These are phyloP conservation scores for Ilex asprella DNA, from an alignment of 257 asterid species.

Conservation along the genomic window DNA sequence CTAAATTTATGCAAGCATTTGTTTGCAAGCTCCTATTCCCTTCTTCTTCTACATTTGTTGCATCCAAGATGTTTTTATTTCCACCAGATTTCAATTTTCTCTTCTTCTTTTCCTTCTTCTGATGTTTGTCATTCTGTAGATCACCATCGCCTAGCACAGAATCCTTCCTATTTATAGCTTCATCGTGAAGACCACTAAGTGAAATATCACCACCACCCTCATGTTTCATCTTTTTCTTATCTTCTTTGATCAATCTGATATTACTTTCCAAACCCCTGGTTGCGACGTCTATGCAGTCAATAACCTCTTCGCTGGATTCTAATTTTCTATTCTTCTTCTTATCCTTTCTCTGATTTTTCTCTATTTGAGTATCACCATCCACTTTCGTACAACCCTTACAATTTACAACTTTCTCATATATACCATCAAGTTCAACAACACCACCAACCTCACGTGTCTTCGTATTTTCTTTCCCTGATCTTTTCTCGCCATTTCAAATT, in stretches of 20 bases:
- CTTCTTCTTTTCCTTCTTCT: neutral
- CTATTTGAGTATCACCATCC: neutral
- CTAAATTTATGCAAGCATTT: neutral
- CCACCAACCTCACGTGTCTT: neutral
- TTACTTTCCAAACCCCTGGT: neutral
- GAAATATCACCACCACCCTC: neutral
- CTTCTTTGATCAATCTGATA: neutral
- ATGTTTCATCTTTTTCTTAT: neutral
- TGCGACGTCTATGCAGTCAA: neutral
- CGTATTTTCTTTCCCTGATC: neutral
- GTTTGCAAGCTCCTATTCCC: neutral
- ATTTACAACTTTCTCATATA: neutral
- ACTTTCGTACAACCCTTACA: neutral
- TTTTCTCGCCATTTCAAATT: neutral
- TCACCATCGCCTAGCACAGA: neutral
- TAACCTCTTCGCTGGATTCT: neutral
- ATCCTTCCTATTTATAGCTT: neutral
- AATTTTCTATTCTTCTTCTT: neutral
- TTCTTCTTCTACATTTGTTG: neutral
- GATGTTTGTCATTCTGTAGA: neutral
- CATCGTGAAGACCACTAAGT: neutral
- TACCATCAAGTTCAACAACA: neutral
- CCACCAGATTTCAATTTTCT: neutral
- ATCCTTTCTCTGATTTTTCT: neutral
- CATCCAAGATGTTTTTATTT: neutral